Percentiles rank a stretch among this genome's conserved stretches.
Evolutionary conservation across 1,139 yeast genomes (phyloP).

Genomic region (Yamadazyma oceani): DNA sequence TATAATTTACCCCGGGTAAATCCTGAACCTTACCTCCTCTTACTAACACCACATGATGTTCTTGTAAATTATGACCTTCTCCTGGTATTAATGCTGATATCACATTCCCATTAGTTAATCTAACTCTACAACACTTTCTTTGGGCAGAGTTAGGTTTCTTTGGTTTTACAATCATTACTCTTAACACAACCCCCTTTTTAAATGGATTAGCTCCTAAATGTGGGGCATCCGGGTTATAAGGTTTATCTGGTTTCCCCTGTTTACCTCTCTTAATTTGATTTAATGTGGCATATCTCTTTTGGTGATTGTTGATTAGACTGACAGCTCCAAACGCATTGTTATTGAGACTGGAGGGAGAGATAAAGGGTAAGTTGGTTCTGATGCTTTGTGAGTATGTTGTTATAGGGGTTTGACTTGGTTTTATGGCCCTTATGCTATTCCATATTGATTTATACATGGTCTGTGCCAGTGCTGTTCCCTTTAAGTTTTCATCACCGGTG

Average conservation of each 20-base stretch:
- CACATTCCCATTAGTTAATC: slow-evolving; percentile 86
- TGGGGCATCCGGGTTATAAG: slow-evolving; percentile 61
- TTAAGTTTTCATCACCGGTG: slow-evolving; percentile 1
- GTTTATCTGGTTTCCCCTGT: slow-evolving; percentile 53
- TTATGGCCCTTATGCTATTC: slow-evolving; percentile 8
- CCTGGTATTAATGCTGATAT: slow-evolving; percentile 96
- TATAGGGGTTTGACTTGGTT: slow-evolving; percentile 4
- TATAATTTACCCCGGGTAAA: slow-evolving; percentile 97
- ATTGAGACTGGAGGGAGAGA: too few relatives aligned
- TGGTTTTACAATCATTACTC: slow-evolving; percentile 94
- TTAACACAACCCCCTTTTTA: slow-evolving; percentile 88
- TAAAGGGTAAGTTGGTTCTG: slow-evolving; percentile 1
- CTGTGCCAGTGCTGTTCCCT: not conserved
- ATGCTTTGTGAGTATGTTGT: slow-evolving; percentile 9
- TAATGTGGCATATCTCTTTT: slow-evolving; percentile 61
- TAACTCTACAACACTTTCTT: slow-evolving; percentile 94
- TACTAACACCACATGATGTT: slow-evolving; percentile 92
- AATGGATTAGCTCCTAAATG: slow-evolving; percentile 82
- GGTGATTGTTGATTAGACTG: slow-evolving; percentile 6
- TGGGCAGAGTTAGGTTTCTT: slow-evolving; percentile 98
- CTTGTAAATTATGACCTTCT: slow-evolving; percentile 98
- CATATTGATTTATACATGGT: slow-evolving; percentile 15
- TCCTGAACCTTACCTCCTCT: slow-evolving; percentile 98
- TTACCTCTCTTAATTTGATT: slow-evolving; percentile 72
- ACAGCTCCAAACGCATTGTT: too few relatives aligned